A percentile compares a stretch with the other conserved stretches of the same genome.
phyloP scores from a whole-genome alignment of 148 eudicot genomes.

The Amaranthus hypochondriacus region DNA sequence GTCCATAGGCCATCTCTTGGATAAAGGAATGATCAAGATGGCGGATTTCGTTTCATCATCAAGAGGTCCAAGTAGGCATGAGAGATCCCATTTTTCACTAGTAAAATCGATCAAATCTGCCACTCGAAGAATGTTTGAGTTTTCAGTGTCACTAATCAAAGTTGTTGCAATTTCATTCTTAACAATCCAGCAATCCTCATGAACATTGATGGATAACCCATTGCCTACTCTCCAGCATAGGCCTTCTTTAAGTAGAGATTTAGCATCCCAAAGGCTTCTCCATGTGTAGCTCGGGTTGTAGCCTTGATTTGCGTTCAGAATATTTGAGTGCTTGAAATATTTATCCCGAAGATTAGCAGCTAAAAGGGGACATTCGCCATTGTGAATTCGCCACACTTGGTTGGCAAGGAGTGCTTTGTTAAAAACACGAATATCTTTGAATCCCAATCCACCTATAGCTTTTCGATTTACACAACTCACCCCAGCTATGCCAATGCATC shows the following conservation, averaged over 20 bases:
- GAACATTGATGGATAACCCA: too few relatives aligned
- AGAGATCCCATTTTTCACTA: too few relatives aligned
- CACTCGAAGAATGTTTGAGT: too few relatives aligned
- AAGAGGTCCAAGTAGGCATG: too few relatives aligned
- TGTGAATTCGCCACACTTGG: background rate
- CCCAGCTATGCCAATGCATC: background rate
- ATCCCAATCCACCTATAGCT: background rate
- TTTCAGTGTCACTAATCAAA: too few relatives aligned
- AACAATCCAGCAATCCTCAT: too few relatives aligned
- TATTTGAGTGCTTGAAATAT: background rate
- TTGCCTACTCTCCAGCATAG: background rate
- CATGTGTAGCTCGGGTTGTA: background rate
- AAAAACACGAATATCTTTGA: background rate
- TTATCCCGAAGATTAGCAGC: background rate
- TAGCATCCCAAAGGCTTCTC: background rate
- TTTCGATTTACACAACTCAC: background rate
- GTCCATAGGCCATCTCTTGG: too few relatives aligned
- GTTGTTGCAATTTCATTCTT: too few relatives aligned
- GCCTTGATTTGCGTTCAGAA: background rate
- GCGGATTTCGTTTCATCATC: too few relatives aligned
- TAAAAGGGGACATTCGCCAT: background rate
- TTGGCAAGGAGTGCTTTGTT: background rate
- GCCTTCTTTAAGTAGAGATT: background rate
- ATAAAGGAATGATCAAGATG: too few relatives aligned
- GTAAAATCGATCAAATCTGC: too few relatives aligned